Base-by-base conservation (phyloP, 257 asterid species). In the Prunella vulgaris region DNA sequence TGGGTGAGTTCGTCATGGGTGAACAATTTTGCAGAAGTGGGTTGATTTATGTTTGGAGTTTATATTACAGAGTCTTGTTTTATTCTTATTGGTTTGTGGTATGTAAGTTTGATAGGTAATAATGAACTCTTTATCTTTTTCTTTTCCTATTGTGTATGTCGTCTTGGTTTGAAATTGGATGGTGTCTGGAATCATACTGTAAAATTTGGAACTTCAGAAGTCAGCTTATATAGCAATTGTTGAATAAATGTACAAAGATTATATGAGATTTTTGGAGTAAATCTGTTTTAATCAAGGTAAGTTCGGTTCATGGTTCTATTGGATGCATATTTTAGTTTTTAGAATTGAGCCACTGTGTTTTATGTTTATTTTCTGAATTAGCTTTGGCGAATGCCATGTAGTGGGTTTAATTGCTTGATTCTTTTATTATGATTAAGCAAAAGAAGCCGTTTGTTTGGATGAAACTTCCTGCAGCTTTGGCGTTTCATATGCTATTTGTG, bases 21-120 rank as follows among this genome's bases (percentile, higher is more conserved):
- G 79, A 77, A 82, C 86, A 89, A 80, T 92, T 92, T 92, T 92
- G 95, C 89, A 79, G 87, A 62, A 70, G 77, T 65, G 83, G 83
- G 79, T 79, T 79, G 85, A 71, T 80, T 80, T 32, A 66, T 80
- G 42, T 69, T 79, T 78, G 77, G 58, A 68, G 73, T 57, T 75
- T 68, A 73, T 74, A 54, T 66, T 75, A 68, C 61, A 79, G 83
- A 68, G 80, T 83, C 72, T 13, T 74, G 72, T 44, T 37, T 75
- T 57, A 72, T 83, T 77, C 21, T 68, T 79, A 73, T 81, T 85
- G 86, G 87, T 81, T 87, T 87, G 86, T 84, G 91, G 81, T 78
- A 48, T 88, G 88, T 83, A 76, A 82, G 80, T 81, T 77, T 69
- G 68, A 66, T 80, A 83, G 86, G 77, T 77, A 81, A 81, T 88